phyloP scores from a whole-genome alignment of 371 early-diverging fungal genomes.

The Nematocida sp. region DNA sequence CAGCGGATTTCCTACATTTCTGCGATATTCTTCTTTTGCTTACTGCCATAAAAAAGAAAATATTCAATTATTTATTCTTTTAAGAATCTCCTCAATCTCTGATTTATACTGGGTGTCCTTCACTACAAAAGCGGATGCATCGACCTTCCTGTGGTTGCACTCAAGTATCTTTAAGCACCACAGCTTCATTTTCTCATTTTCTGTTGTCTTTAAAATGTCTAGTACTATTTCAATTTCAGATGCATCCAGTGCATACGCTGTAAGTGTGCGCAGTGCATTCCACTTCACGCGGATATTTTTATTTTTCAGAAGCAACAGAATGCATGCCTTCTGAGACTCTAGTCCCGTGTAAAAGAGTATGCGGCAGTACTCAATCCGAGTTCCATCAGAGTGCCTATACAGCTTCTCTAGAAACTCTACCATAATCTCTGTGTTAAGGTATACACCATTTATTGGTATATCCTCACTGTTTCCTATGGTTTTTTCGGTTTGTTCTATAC shows the following conservation, averaged over 20 bases:
- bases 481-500: not conserved
- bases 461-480: not conserved
- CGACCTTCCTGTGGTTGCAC: not conserved
- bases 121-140: not conserved
- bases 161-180: constrained; percentile 36
- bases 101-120: constrained; percentile 6
- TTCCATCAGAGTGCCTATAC: constrained; percentile 7
- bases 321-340: not conserved
- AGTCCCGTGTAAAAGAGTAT: not conserved
- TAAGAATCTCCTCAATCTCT: constrained; percentile 16
- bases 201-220: not conserved
- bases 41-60: constrained; percentile 58
- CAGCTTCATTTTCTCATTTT: constrained; percentile 37
- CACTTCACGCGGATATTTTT: constrained; percentile 50
- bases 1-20: constrained; percentile 32
- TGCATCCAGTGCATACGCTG: not conserved
- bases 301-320: not conserved
- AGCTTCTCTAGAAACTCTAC: constrained; percentile 5
- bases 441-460: not conserved
- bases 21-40: constrained; percentile 31
- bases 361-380: constrained; percentile 31
- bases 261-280: constrained; percentile 40
- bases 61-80: constrained; percentile 25
- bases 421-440: not conserved
- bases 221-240: not conserved